Evolutionary conservation across 345 rosid genomes (phyloP), one percentile per base, ranked within the genome.

Genomic region (Pelargonium nanum): DNA sequence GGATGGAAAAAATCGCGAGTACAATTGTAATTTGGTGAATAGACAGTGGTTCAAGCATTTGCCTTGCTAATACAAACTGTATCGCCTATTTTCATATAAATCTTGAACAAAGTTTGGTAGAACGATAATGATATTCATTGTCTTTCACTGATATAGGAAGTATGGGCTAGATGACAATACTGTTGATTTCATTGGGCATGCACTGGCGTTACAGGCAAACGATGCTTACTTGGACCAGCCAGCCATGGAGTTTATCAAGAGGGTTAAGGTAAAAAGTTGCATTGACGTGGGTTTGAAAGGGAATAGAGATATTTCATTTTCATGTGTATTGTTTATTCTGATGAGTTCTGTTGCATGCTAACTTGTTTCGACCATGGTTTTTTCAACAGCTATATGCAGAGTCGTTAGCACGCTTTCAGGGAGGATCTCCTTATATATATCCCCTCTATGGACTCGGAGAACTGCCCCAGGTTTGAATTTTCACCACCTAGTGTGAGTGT

Each of bases 81-180:
- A n/a, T n/a, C n/a, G n/a, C n/a, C n/a, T n/a, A n/a, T n/a, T n/a
- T n/a, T n/a, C n/a, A n/a, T n/a, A n/a, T n/a, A n/a, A n/a, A n/a
- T n/a, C n/a, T n/a, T n/a, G n/a, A n/a, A 30, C 40, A 30, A 1
- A 12, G 10, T 12, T 30, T 6, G 9, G 6, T 30, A 6, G 4
- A 12, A 12, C 6, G 6, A 30, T 30, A 5, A 5, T 30, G 40
- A 30, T 30, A 12, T 2, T 40, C 48, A 40, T 15, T 40, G 48
- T 40, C 48, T 40, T 40, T 9, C 15, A 9, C 48, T 40, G 19
- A 22, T 56, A 60, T 67, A 87, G 95, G 24, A 92, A 85, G 74
- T 85, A 86, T 34, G 95, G 96, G 44, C 83, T 92, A 59, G 98
- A 92, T 73, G 98, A 92, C 58, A 83, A 92, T 68, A 87, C 94